These are phyloP conservation scores for Trichocladium uniseriatum DNA, from an alignment of 495 filamentous ascomycete genomes.

Conservation along the genomic window DNA sequence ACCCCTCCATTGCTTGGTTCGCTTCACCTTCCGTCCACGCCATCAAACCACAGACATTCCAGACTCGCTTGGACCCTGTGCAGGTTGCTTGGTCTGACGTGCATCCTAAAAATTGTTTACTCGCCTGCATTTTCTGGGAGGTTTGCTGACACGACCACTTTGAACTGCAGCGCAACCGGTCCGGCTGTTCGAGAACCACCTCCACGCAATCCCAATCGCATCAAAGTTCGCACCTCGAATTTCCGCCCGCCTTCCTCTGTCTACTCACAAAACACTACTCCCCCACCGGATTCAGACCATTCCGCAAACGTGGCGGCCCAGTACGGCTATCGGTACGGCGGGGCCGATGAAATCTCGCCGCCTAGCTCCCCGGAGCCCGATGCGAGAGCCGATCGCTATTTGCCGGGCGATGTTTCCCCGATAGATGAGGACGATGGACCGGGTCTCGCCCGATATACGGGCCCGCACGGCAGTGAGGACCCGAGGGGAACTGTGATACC, in stretches of 20 bases:
- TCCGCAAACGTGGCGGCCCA: conserved; percentile 30
- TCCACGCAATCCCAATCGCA: conserved; percentile 26
- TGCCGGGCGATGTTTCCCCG: conserved; percentile 40
- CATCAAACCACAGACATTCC: neutral
- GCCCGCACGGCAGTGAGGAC: neutral
- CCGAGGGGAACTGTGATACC: neutral
- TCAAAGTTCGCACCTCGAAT: conserved; percentile 24
- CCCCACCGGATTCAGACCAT: conserved; percentile 17
- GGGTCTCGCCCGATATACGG: neutral
- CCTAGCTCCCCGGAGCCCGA: conserved; percentile 40
- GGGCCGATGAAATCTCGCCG: conserved; percentile 36
- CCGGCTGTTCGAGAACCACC: conserved; percentile 27
- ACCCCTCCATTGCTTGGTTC: neutral
- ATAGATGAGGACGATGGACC: conserved; percentile 37
- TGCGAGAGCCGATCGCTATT: conserved; percentile 15
- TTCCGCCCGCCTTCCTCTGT: conserved; percentile 33
- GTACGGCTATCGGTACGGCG: conserved; percentile 22
- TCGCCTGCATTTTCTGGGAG: neutral
- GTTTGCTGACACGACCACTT: conserved; percentile 4
- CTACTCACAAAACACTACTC: conserved; percentile 30
- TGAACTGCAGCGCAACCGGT: conserved; percentile 20
- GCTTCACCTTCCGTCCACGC: no score
- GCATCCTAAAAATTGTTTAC: no score
- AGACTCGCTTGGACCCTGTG: neutral
- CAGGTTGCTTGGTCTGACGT: no score